A percentile compares a stretch with the other conserved stretches of the same genome.
Evolutionary conservation across 2,329 filamentous ascomycete genomes (phyloP).

Genomic region (Ophiocordyceps polyrhachis-furcata): DNA sequence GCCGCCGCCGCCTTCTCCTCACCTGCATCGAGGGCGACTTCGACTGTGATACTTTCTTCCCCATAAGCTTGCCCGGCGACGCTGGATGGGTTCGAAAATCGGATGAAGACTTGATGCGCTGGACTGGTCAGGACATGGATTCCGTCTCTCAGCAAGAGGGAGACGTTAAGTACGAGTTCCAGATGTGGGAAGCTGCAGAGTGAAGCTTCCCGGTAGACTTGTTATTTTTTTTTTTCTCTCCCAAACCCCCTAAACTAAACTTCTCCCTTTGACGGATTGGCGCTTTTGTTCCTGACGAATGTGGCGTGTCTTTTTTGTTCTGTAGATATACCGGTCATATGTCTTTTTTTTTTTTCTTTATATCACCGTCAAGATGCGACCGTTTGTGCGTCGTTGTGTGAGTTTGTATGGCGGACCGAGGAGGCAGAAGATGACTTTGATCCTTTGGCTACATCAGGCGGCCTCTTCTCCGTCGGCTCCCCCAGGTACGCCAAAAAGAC

Average conservation of each 20-base stretch:
- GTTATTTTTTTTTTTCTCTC: neutral
- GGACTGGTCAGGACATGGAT: constrained; percentile 45
- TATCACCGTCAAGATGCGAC: neutral
- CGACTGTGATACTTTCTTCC: constrained; percentile 61
- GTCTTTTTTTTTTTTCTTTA: neutral
- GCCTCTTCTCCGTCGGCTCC: constrained; percentile 8
- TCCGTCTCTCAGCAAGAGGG: constrained; percentile 42
- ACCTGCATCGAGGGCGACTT: constrained; percentile 52
- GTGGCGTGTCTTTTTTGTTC: neutral
- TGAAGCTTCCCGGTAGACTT: neutral
- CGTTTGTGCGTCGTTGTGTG: too few species aligned
- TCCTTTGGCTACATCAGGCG: neutral
- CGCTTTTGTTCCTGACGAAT: neutral
- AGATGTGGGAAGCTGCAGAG: constrained; percentile 49
- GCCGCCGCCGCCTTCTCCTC: constrained; percentile 44
- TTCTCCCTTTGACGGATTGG: too few species aligned
- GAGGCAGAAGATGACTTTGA: neutral
- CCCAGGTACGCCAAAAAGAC: constrained; percentile 27
- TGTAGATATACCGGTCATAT: neutral
- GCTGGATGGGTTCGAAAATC: constrained; percentile 33
- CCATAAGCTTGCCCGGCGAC: constrained; percentile 30
- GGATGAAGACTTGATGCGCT: constrained; percentile 36
- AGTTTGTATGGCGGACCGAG: neutral
- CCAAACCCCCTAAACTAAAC: neutral
- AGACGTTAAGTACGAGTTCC: constrained; percentile 48